Evolutionary conservation across 352 stramenopile genomes (phyloP), one percentile per base, ranked within the genome.

Genomic region (Pythium aphanidermatum): DNA sequence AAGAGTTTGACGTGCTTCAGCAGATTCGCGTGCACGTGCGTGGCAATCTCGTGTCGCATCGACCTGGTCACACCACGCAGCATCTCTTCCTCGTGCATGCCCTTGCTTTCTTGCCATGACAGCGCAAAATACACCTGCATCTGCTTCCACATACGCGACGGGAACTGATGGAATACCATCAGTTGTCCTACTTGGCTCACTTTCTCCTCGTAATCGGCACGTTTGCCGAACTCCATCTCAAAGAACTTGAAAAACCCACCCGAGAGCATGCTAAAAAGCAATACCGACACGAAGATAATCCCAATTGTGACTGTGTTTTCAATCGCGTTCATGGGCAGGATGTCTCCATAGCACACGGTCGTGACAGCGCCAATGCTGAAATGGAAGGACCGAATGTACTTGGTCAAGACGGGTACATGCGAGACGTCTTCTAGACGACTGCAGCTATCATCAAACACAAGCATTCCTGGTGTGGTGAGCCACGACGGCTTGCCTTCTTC

Each of bases 381-480:
- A 41, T 73, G 60, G 35, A 62, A 64, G 21, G 63, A 50, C 8
- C 63, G 51, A 27, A 60, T 31, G 27, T 67, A 70, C 51, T 64
- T 63, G 19, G n/a, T 40, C 3, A 30, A 19, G 4, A 64, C 30
- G 8, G 51, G 55, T 5, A 73, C 50, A 2, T 53, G 27, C 0
- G 34, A 48, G 30, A 73, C 57, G 29, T 44, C 49, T 10, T 47
- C 50, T 9, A 67, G 51, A 12, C 28, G 24, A 0, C 31, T 33
- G 29, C 38, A 57, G 16, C 51, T 58, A 2, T 30, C 41, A 17
- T 48, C 38, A 44, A 62, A 73, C 16, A 50, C 30, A 4, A 73
- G 51, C 63, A 73, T 73, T 1, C 72, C 74, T 0, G 66, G 64
- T 5, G 60, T 65, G 13, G 66, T 82, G 29, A 86, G 68, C 70